Percentiles rank a stretch among this genome's conserved stretches.
These are phyloP conservation scores for Acanthamoeba polyphaga DNA, from an alignment of 208 protist species.

Conservation along the genomic window DNA sequence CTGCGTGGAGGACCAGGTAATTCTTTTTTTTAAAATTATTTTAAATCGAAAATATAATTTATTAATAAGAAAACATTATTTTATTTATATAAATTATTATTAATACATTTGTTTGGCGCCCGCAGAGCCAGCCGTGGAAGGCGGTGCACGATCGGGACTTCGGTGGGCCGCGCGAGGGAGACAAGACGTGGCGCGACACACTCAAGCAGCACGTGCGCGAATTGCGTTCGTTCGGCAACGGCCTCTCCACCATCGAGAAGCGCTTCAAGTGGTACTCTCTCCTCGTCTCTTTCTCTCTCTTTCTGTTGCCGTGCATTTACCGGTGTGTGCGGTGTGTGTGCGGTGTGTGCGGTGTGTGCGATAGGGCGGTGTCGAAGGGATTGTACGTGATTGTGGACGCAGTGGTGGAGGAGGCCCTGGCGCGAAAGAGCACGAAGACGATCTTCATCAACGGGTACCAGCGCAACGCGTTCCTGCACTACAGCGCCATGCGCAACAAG, in stretches of 20 bases:
- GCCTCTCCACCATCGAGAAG: conserved; percentile 7
- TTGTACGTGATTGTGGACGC: background rate
- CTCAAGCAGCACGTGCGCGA: conserved; percentile 53
- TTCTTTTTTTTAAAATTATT: too few species aligned
- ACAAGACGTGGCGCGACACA: conserved; percentile 39
- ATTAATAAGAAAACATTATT: too few species aligned
- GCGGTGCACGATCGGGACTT: conserved; percentile 22
- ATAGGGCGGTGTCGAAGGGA: conserved; percentile 24
- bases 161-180: background rate
- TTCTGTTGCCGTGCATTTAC: background rate
- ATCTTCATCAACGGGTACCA: conserved; percentile 45
- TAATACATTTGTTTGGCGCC: too few species aligned
- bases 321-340: too few species aligned
- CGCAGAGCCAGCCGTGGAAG: conserved; percentile 31
- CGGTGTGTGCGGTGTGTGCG: too few species aligned
- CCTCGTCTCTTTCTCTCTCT: background rate
- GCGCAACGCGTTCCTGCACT: conserved; percentile 33
- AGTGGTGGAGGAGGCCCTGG: background rate
- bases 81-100: too few species aligned
- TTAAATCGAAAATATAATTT: too few species aligned
- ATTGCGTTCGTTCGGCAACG: background rate
- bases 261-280: conserved; percentile 52
- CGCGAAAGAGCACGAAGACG: conserved; percentile 24
- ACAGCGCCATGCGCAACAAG: conserved; percentile 61
- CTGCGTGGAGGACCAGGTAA: background rate